Base-by-base conservation (phyloP, 371 early-diverging fungal species). In the Mortierella sp. region DNA sequence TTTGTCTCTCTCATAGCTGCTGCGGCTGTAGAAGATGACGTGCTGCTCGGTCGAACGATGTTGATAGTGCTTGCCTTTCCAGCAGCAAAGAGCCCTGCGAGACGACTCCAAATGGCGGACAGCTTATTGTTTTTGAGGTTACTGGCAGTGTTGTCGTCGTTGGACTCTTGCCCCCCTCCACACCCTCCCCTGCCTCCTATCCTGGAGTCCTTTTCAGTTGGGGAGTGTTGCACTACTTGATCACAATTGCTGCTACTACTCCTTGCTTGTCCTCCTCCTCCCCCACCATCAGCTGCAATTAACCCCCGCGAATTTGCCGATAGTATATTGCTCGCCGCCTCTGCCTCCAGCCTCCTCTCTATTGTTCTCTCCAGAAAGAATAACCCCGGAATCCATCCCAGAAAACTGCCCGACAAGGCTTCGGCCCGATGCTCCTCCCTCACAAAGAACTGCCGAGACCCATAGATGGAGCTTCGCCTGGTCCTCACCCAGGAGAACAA, bases 401-500 rank as follows among this genome's bases (percentile, higher is more conserved):
- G 64, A 31, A 81, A 71, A 13, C 59, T 48, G 5, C 50, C 26
- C 0, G 78, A 37, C 34, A 77, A 31, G 5, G 64, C 37, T 0
- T 77, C 82, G 1, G 82, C 70, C 8, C 48, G 77, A 44, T 81
- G 77, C 31, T 81, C 78, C 13, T 73, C 71, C 28, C 82, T 73
- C 34, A 81, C 74, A 71, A 74, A 81, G 71, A 81, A 77, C 71
- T 70, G 71, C 1, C 82, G 77, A 14, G 74, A 73, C n/a, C 61
- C 78, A 74, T 77, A 81, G 59, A 81, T 81, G 0, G 82, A 81
- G 5, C 54, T 55, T 6, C 78, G 46, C 31, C 53, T 55, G 14
- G 74, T 70, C 26, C 77, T 57, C 21, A 74, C 77, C 59, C 53
- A 81, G 6, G 82, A 81, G 74, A 81, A 81, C n/a, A 81, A 61